phyloP scores from a whole-genome alignment of 805 yeast species.

The Wickerhamomyces pijperi region DNA sequence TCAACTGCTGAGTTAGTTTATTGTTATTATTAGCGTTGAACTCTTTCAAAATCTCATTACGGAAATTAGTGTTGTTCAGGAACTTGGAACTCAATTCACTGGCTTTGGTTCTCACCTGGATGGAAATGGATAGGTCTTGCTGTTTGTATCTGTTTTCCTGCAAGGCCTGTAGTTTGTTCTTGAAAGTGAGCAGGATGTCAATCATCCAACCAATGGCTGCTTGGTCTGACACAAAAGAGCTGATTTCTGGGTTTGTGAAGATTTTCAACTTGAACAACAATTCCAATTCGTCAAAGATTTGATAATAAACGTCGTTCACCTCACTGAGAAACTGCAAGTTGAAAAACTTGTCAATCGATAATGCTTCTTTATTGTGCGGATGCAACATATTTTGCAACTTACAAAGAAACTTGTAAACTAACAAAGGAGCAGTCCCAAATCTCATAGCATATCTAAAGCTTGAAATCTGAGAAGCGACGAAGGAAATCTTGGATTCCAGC shows the following conservation, averaged over 20 bases:
- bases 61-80: slow-evolving; percentile 15
- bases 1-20: no score
- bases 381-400: slow-evolving; percentile 14
- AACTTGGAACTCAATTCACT: slow-evolving; percentile 30
- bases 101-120: slow-evolving; percentile 50
- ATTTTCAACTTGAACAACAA: slow-evolving; percentile 45
- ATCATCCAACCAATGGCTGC: slow-evolving; percentile 62
- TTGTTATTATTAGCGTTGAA: slow-evolving; percentile 12
- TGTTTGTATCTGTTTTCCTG: slow-evolving; percentile 34
- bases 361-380: no score
- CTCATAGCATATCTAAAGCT: slow-evolving; percentile 58
- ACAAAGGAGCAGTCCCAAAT: slow-evolving; percentile 61
- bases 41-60: slow-evolving; percentile 21
- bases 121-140: slow-evolving; percentile 41
- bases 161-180: slow-evolving; percentile 35
- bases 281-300: slow-evolving; percentile 52
- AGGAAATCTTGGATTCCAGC: slow-evolving; percentile 26
- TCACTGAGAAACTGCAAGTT: slow-evolving; percentile 40
- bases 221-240: slow-evolving; percentile 36
- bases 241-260: slow-evolving; percentile 25
- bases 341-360: slow-evolving; percentile 24
- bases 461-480: slow-evolving; percentile 35
- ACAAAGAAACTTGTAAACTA: slow-evolving; percentile 23
- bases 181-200: slow-evolving; percentile 47
- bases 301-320: slow-evolving; percentile 46